These are phyloP conservation scores for Fraxinus baroniana DNA, from an alignment of 305 asterid species.

Conservation along the genomic window DNA sequence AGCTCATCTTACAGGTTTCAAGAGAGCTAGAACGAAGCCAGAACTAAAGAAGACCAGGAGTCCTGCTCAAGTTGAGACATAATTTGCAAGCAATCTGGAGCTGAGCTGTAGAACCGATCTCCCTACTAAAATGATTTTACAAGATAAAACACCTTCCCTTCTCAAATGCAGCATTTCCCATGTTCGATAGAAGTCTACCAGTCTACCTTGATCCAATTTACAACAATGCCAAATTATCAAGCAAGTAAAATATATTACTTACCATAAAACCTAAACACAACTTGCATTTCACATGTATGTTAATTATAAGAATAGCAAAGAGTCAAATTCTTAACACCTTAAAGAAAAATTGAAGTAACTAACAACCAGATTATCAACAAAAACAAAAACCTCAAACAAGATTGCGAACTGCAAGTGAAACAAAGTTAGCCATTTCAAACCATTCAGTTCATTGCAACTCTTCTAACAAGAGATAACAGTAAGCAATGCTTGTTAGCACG, in stretches of 20 bases:
- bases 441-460: constrained; percentile 24
- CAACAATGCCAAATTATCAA: neutral
- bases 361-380: neutral
- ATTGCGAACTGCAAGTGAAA: constrained; percentile 5
- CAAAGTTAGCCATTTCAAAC: constrained; percentile 14
- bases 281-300: neutral
- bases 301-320: neutral
- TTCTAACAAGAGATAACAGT: neutral
- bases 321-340: neutral
- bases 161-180: neutral
- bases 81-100: neutral
- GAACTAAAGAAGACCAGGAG: neutral
- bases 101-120: neutral
- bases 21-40: neutral
- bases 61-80: neutral
- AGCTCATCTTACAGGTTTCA: neutral
- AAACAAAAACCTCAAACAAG: constrained; percentile 2
- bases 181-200: neutral
- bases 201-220: neutral
- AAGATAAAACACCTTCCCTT: neutral
- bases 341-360: neutral
- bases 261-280: neutral
- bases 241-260: neutral
- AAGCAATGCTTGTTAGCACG: neutral
- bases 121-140: neutral